Evolutionary conservation across 441 rosid genomes (phyloP).

Genomic region (Capsella rubella): DNA sequence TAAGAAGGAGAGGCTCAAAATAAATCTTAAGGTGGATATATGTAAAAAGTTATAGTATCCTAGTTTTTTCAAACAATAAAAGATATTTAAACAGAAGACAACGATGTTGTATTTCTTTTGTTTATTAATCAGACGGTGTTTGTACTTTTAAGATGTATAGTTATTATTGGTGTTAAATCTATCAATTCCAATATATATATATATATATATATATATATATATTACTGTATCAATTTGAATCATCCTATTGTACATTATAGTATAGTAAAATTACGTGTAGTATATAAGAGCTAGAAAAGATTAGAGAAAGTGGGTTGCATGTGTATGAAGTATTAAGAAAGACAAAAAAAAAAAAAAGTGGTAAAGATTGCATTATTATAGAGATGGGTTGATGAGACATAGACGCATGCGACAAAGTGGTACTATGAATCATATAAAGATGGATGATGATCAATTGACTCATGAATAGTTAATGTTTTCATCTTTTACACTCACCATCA

Average conservation of each 20-base stretch:
- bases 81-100: neutral
- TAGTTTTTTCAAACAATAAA: neutral
- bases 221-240: neutral
- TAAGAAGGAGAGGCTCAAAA: neutral
- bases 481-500: slow-evolving; percentile 43
- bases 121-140: neutral
- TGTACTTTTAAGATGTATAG: neutral
- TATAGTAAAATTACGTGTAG: slow-evolving; percentile 18
- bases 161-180: neutral
- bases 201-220: too few relatives aligned
- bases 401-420: slow-evolving; percentile 47
- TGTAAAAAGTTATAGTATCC: neutral
- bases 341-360: slow-evolving; percentile 38
- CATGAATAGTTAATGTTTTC: slow-evolving; percentile 44
- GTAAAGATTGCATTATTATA: slow-evolving; percentile 40
- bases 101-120: neutral
- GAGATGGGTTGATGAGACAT: slow-evolving; percentile 47
- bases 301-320: slow-evolving; percentile 41
- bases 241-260: neutral
- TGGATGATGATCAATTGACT: slow-evolving; percentile 45
- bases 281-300: slow-evolving; percentile 31
- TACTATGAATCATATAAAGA: slow-evolving; percentile 46
- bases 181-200: neutral
- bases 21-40: neutral
- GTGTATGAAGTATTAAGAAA: slow-evolving; percentile 38